These are phyloP conservation scores for Diaporthe australafricana DNA, from an alignment of 2,329 filamentous ascomycete genomes.

Conservation along the genomic window DNA sequence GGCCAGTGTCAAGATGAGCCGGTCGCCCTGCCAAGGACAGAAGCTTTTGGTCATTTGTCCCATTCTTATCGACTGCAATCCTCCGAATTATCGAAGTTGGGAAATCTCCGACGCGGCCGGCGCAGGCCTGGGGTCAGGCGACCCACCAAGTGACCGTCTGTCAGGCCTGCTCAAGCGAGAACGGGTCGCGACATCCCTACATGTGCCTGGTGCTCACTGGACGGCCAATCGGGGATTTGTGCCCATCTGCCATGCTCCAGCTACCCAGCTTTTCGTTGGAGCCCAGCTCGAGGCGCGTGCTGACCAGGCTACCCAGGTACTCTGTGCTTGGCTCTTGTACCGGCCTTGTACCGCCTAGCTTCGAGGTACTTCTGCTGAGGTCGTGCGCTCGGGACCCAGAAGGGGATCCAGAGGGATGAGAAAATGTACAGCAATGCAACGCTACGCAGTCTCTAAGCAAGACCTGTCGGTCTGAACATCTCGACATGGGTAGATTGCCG, in stretches of 20 bases:
- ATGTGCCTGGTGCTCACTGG: not conserved
- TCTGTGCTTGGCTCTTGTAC: constrained; percentile 1
- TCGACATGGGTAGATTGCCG: constrained; percentile 30
- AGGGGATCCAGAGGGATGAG: not conserved
- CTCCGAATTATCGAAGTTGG: constrained; percentile 23
- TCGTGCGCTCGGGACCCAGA: not conserved
- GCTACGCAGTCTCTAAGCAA: constrained; percentile 26
- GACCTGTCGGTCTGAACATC: constrained; percentile 17
- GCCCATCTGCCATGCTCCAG: not conserved
- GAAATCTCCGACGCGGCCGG: constrained; percentile 34
- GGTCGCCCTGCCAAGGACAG: constrained; percentile 1
- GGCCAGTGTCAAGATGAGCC: constrained; percentile 4
- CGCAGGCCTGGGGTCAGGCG: constrained; percentile 17
- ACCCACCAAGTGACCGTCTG: constrained; percentile 22
- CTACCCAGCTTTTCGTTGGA: constrained; percentile 14
- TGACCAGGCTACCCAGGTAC: constrained; percentile 14
- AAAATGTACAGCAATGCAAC: constrained; percentile 6
- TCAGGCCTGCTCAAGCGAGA: constrained; percentile 28
- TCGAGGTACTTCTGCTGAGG: constrained; percentile 31
- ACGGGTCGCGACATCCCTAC: constrained; percentile 32
- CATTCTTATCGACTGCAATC: constrained; percentile 23
- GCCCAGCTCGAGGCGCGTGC: constrained; percentile 7
- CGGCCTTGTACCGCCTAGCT: constrained; percentile 23
- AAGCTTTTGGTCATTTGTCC: constrained; percentile 6
- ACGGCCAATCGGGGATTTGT: constrained; percentile 35